Conservation (phyloP, 805 yeast genomes). For the Candida boleticola region DNA sequence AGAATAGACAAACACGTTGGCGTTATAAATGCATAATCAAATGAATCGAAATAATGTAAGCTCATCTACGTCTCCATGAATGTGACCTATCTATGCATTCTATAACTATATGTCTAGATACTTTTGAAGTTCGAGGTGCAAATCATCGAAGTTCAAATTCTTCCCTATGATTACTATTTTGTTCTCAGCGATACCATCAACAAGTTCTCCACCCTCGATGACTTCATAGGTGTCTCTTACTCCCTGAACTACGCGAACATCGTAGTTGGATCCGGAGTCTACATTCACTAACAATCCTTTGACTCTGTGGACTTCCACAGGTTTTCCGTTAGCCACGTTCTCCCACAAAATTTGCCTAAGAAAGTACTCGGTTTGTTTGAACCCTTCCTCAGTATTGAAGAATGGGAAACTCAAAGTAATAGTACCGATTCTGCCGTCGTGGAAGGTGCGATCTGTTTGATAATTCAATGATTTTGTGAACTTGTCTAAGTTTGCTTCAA, state of each 20-base stretch:
- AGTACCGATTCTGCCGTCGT: conserved; percentile 40
- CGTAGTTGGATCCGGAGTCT: conserved; percentile 10
- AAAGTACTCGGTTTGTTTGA: conserved; percentile 53
- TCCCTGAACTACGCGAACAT: conserved; percentile 75
- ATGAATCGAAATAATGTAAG: neutral
- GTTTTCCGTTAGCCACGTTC: conserved; percentile 36
- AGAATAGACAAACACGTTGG: neutral
- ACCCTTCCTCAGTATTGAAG: conserved; percentile 33
- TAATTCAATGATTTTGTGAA: conserved; percentile 14
- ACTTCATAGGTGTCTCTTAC: conserved; percentile 91
- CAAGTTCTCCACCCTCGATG: conserved; percentile 41
- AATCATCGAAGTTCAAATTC: conserved; percentile 39
- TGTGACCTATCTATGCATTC: no score
- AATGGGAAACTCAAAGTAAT: conserved; percentile 43
- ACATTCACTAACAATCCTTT: conserved; percentile 66
- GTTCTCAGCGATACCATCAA: conserved; percentile 40
- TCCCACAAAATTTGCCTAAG: conserved; percentile 81
- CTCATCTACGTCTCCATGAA: no score
- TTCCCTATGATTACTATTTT: conserved; percentile 79
- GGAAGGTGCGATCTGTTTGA: conserved; percentile 21
- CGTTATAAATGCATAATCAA: neutral
- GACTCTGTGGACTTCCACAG: conserved; percentile 72
- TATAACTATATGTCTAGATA: no score
- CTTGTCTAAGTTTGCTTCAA: conserved; percentile 40
- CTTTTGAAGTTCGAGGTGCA: conserved; percentile 29